Evolutionary conservation across 345 rosid species (phyloP).

Genomic region (Populus davidiana): DNA sequence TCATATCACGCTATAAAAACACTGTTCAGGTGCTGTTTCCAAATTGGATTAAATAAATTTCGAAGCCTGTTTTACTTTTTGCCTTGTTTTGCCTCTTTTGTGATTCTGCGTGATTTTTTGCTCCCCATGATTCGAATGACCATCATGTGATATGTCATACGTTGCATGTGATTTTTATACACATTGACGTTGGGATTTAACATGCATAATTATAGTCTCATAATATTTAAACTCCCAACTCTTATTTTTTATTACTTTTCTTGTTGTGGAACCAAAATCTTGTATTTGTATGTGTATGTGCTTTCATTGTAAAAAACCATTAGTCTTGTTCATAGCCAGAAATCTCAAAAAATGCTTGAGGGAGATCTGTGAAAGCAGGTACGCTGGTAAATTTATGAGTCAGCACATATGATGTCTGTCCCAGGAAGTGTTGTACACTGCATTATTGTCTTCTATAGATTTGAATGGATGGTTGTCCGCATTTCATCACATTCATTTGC

Average conservation of each 20-base stretch:
- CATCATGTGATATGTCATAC: constrained; percentile 30
- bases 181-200: constrained; percentile 8
- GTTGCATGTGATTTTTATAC: constrained; percentile 32
- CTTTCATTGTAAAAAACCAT: background rate
- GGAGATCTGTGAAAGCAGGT: no score
- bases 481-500: background rate
- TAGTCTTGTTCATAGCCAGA: no score
- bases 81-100: constrained; percentile 32
- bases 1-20: constrained; percentile 29
- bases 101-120: constrained; percentile 53
- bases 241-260: background rate
- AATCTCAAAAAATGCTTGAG: no score
- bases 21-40: constrained; percentile 29
- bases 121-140: constrained; percentile 47
- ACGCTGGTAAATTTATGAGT: background rate
- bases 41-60: constrained; percentile 26
- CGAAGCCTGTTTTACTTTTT: constrained; percentile 24
- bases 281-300: background rate
- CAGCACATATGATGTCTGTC: background rate
- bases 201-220: background rate
- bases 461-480: background rate
- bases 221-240: background rate
- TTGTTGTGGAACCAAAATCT: background rate
- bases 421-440: background rate
- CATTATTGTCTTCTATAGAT: background rate